Base-by-base conservation (phyloP, 306 rosid species). In the Fragaria iinumae region DNA sequence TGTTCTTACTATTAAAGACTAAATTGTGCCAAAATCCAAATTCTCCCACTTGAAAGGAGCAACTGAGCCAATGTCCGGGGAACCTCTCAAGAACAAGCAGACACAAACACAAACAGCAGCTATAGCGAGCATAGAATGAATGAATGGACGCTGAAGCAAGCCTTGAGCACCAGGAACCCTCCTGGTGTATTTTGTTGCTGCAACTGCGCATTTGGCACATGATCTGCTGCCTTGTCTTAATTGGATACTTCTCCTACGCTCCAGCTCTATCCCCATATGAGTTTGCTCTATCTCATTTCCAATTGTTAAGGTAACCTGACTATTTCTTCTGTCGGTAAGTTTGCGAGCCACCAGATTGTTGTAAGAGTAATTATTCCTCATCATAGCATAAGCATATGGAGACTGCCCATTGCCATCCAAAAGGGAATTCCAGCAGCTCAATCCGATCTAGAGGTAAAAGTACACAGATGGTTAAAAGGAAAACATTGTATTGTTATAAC, bases 101-200 rank as follows among this genome's bases (percentile, higher is more conserved):
- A 93, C 98, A 72, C 97, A 93, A 3, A 90, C 97, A 67, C 97
- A 93, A 32, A 93, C 98, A 10, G 98, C 98, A 55, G 94, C 96
- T 79, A 93, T 83, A 39, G 91, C 96, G 71, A 93, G 90, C 86
- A 93, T 84, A 13, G 96, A 91, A 84, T 88, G 94, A 84, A 93
- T 83, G 66, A 84, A 90, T 17, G 97, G 90, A 2, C 93, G 88
- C 78, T 84, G 91, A 80, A 89, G 88, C 73, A 88, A 76, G n/a
- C 93, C 85, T 59, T 76, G 87, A 25, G 98, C 82, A 62, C 87
- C 91, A 29, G 90, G 84, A 68, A 88, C 75, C 88, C 86, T 84
- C 85, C 80, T 84, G 29, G 44, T 53, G 85, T 50, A 83, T 76
- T 56, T 83, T 36, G 78, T 69, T 55, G 86, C 93, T 11, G 86